Base-by-base conservation (phyloP, 2,329 filamentous ascomycete genomes). In the Penicillium sp. region DNA sequence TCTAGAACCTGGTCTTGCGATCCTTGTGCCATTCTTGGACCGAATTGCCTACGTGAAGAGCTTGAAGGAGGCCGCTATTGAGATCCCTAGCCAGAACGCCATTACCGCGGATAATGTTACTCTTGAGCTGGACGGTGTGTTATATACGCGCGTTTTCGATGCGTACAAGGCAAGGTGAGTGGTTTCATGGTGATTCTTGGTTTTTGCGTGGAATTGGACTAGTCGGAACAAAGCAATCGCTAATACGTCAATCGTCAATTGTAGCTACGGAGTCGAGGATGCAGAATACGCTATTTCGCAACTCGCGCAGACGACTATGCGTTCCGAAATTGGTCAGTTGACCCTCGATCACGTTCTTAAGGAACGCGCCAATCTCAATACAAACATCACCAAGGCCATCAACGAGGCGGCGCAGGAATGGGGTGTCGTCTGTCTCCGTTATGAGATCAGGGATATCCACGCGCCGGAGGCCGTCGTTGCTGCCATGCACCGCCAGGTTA, bases 41-140 rank as follows among this genome's bases (percentile, higher is more conserved):
- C 89, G 92, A 61, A 97, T 99, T 75, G 90, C 94, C 68, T 99
- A 99, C 75, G 94, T 99, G 66, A 97, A 96, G 83, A 96, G 90
- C 65, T 81, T 99, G 77, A 99, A 99, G 82, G 94, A 99, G 78
- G 86, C 87, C 49, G 94, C 94, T 29, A 90, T 97, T 72, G 94
- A 99, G 80, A 99, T 99, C 57, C 94, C 94, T 3, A 95, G 90
- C 69, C 94, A 99, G 80, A 96, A 90, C 74, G 94, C 94, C 69
- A 99, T 99, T 73, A 99, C 94, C 1, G 93, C 94, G 55, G 94
- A 99, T 81, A 99, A 99, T 69, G 94, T 99, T 33, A 99, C 94
- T 3, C 80, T 99, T 60, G 94, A 97, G 77, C 84, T 99, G 38
- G 94, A 99, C 74, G 94, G 94, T 66, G 91, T 99, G 40, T 80